phyloP scores from a whole-genome alignment of 139 green algal genomes.

The Micractinium conductrix region DNA sequence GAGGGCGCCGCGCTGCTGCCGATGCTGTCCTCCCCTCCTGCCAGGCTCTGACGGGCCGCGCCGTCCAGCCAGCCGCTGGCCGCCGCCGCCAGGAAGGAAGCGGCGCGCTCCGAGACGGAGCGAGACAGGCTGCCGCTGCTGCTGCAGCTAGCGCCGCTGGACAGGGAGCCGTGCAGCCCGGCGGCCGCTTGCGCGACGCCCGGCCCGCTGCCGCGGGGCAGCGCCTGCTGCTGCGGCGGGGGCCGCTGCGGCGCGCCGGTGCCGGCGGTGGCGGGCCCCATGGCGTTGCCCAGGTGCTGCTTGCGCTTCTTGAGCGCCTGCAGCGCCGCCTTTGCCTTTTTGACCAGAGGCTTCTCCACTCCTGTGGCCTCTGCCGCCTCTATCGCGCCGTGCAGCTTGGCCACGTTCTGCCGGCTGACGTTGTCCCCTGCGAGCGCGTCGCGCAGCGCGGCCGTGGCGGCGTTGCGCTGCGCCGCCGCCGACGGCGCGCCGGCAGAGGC shows the following conservation, averaged over 20 bases:
- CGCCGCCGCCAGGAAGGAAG: neutral
- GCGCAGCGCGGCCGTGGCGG: conserved; percentile 2
- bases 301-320: conserved; percentile 28
- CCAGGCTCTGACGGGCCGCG: neutral
- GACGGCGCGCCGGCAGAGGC: neutral
- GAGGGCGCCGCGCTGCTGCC: neutral
- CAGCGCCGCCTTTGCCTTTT: conserved; percentile 8
- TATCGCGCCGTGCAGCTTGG: conserved; percentile 15
- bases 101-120: neutral
- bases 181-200: neutral
- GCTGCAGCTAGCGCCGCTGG: neutral
- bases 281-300: neutral
- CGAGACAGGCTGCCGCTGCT: neutral
- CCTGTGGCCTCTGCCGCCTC: conserved; percentile 15
- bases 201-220: neutral
- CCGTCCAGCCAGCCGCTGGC: neutral
- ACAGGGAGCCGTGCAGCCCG: neutral
- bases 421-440: neutral
- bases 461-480: neutral
- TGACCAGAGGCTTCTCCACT: conserved; percentile 29
- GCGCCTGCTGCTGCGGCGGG: neutral
- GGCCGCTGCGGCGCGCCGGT: neutral
- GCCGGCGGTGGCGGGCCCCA: neutral
- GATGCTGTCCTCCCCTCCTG: neutral
- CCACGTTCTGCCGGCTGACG: too few relatives aligned